Evolutionary conservation across 192 early-diverging fungal genomes (phyloP).

Genomic region (Kickxella alabastrina): DNA sequence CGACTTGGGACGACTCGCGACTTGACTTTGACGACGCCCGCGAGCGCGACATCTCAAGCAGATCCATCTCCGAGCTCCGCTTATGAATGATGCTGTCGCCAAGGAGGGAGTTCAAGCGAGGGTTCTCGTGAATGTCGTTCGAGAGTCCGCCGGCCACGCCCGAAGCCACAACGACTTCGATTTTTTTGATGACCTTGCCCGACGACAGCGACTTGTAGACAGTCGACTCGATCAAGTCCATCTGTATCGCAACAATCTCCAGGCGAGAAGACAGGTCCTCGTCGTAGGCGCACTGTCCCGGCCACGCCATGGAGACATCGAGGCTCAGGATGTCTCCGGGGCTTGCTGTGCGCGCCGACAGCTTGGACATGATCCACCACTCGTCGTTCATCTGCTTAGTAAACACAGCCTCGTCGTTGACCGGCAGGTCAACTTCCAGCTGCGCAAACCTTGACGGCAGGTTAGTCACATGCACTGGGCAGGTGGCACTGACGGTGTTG

Average conservation of each 20-base stretch:
- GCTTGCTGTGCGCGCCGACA: slow-evolving; percentile 21
- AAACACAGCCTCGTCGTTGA: slow-evolving; percentile 33
- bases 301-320: slow-evolving; percentile 24
- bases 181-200: slow-evolving; percentile 15
- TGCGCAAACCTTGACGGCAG: slow-evolving; percentile 21
- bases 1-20: too few relatives aligned
- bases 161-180: slow-evolving; percentile 6
- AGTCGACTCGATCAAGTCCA: slow-evolving; percentile 30
- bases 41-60: not conserved
- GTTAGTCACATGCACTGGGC: slow-evolving; percentile 29
- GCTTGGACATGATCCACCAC: slow-evolving; percentile 34
- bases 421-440: slow-evolving; percentile 15
- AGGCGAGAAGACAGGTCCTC: slow-evolving; percentile 5
- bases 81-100: not conserved
- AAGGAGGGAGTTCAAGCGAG: too few relatives aligned
- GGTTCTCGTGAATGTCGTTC: not conserved
- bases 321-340: slow-evolving; percentile 23
- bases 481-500: not conserved
- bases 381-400: slow-evolving; percentile 25
- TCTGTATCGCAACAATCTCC: slow-evolving; percentile 13
- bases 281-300: slow-evolving; percentile 6
- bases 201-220: slow-evolving; percentile 24
- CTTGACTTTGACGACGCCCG: not conserved
- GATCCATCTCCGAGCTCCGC: not conserved
- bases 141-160: too few relatives aligned